These are phyloP conservation scores for Pythium diclinum DNA, from an alignment of 352 stramenopile genomes.

Conservation along the genomic window DNA sequence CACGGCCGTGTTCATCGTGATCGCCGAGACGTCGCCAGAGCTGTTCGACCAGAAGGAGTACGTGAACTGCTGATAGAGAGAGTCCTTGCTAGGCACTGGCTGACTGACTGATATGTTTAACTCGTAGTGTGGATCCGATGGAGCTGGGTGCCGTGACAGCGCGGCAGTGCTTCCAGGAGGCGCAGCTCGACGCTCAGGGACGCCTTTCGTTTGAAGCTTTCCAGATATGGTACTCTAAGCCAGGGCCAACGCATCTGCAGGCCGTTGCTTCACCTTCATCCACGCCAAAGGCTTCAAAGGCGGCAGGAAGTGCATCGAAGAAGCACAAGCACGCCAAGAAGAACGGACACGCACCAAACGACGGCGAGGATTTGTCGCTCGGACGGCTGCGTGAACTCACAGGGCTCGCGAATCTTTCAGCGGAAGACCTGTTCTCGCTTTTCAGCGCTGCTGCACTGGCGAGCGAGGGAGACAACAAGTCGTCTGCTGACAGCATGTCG, in stretches of 20 bases:
- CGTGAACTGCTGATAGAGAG: constrained; percentile 8
- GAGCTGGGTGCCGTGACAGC: constrained; percentile 69
- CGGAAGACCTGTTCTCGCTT: constrained; percentile 57
- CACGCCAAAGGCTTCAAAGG: constrained; percentile 5
- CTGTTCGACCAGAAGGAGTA: constrained; percentile 73
- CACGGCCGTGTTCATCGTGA: constrained; percentile 79
- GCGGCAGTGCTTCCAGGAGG: constrained; percentile 74
- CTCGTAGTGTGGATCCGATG: constrained; percentile 50
- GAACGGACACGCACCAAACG: neutral
- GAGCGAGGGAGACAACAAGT: neutral
- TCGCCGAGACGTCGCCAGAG: constrained; percentile 60
- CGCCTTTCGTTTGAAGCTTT: constrained; percentile 77
- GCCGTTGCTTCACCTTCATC: constrained; percentile 12
- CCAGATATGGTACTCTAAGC: constrained; percentile 73
- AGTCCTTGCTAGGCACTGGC: neutral
- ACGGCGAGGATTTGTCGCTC: constrained; percentile 23
- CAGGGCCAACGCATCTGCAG: constrained; percentile 46
- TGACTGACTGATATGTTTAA: neutral
- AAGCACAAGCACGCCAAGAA: constrained; percentile 9
- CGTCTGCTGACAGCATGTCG: constrained; percentile 19
- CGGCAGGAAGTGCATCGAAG: neutral
- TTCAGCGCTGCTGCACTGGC: constrained; percentile 37
- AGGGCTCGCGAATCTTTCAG: constrained; percentile 44
- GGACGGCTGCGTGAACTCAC: constrained; percentile 48
- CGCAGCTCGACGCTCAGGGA: constrained; percentile 52